Base-by-base conservation (phyloP, 2,329 filamentous ascomycete species). In the Calonectria multiphialidica region DNA sequence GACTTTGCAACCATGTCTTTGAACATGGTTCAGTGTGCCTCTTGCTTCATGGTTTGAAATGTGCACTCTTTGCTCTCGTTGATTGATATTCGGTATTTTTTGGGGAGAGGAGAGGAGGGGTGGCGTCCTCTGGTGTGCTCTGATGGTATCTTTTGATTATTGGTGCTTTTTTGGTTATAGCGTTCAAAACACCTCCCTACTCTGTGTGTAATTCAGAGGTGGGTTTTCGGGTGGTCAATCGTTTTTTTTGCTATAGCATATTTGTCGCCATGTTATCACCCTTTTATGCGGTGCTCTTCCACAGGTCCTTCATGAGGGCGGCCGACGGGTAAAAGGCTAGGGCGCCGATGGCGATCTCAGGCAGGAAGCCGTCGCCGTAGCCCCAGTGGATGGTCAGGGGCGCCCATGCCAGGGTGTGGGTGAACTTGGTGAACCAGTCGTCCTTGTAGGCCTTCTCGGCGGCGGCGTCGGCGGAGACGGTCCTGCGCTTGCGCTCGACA, bases 341-440 rank as follows among this genome's bases (percentile, higher is more conserved):
- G 64, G 85, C 35, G n/a, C 83, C 82, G 21, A 89, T 79, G 3
- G 81, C 76, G 33, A 84, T 73, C 50, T 89, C 87, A 42, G 82
- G 82, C 66, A 89, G 76, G 45, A 82, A 77, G 8, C 94, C 94
- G 69, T 90, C 86, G 72, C 94, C 91, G 47, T 93, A 82, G 79
- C 94, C 93, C 93, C 94, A 98, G 85, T 98, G 95, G 30, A 96
- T 80, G 73, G 94, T 96, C 81, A 98, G 86, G 37, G 96, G 95
- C 68, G 94, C 91, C 91, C 94, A 98, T 37, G 93, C 92, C 73
- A 91, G 81, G 83, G 95, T 95, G 49, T 92, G 89, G 23, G 91
- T 86, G 66, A 96, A 84, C 80, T 92, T 90, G 80, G 89, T 91
- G 87, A 89, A 92, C 90, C 90, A 95, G 72, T 85, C 81, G 15